Evolutionary conservation across 352 stramenopile species (phyloP).

Genomic region (Globisporangium iwayamae): DNA sequence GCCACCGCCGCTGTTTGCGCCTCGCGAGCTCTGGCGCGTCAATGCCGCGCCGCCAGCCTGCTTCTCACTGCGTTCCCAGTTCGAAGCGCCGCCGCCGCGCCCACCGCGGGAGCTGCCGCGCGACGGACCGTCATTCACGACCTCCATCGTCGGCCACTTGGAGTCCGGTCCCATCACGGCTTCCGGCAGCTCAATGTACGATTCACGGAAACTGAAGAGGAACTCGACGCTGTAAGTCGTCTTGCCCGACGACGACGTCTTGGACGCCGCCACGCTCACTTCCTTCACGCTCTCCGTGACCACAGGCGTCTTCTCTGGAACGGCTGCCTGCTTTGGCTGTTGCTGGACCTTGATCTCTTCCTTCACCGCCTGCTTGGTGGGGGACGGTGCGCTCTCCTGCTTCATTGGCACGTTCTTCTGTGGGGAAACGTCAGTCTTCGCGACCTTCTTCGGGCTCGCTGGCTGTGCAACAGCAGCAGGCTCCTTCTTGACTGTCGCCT

Average conservation of each 20-base stretch:
- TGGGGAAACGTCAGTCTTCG: conserved; percentile 9
- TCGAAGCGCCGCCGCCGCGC: conserved; percentile 24
- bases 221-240: conserved; percentile 54
- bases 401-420: conserved; percentile 5
- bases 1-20: conserved; percentile 19
- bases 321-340: neutral
- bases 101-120: conserved; percentile 38
- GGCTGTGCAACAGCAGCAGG: neutral
- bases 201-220: conserved; percentile 57
- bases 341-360: conserved; percentile 4
- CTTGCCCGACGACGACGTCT: conserved; percentile 35
- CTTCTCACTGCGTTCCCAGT: conserved; percentile 66
- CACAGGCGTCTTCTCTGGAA: conserved; percentile 8
- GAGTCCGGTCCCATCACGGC: conserved; percentile 31
- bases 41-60: conserved; percentile 27
- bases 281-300: conserved; percentile 19
- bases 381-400: conserved; percentile 5
- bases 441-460: conserved; percentile 12
- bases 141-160: conserved; percentile 69
- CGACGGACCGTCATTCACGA: conserved; percentile 53
- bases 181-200: conserved; percentile 50
- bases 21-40: conserved; percentile 51
- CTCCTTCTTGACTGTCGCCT: conserved; percentile 12
- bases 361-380: conserved; percentile 9
- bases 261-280: conserved; percentile 31